phyloP scores from a whole-genome alignment of 495 filamentous ascomycete species.

The Aspergillus baeticus region DNA sequence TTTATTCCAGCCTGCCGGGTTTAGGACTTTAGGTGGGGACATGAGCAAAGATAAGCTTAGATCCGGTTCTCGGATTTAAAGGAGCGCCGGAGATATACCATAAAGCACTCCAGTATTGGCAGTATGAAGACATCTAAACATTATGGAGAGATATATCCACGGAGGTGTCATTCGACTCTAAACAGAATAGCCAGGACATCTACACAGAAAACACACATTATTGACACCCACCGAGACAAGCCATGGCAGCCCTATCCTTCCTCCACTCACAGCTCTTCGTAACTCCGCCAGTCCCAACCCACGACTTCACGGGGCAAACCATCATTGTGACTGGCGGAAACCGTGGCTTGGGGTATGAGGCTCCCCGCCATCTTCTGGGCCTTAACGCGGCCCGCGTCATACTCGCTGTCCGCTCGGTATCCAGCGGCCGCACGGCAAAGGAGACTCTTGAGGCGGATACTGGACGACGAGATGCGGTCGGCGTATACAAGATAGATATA shows the following conservation, averaged over 20 bases:
- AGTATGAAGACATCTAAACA: too few species aligned
- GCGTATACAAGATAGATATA: constrained; percentile 27
- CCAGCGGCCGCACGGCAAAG: constrained; percentile 41
- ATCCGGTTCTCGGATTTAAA: too few species aligned
- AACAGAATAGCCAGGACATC: too few species aligned
- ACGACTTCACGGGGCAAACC: constrained; percentile 12
- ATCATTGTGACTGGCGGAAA: constrained; percentile 32
- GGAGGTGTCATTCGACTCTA: too few species aligned
- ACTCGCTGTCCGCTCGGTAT: constrained; percentile 46
- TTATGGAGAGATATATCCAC: too few species aligned
- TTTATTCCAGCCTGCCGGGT: too few species aligned
- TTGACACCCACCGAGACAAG: too few species aligned
- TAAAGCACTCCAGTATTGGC: too few species aligned
- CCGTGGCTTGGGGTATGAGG: constrained; percentile 29
- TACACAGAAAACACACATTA: too few species aligned
- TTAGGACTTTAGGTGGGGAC: too few species aligned
- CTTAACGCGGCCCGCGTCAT: constrained; percentile 38
- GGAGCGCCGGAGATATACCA: too few species aligned
- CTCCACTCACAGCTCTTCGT: not conserved
- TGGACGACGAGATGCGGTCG: constrained; percentile 4
- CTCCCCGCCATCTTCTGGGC: constrained; percentile 19
- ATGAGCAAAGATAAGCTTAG: too few species aligned
- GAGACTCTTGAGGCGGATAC: constrained; percentile 19
- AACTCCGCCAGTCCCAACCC: not conserved
- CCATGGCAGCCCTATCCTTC: not conserved